These are phyloP conservation scores for Aspergillus homomorphus DNA, from an alignment of 495 filamentous ascomycete species.

Conservation along the genomic window DNA sequence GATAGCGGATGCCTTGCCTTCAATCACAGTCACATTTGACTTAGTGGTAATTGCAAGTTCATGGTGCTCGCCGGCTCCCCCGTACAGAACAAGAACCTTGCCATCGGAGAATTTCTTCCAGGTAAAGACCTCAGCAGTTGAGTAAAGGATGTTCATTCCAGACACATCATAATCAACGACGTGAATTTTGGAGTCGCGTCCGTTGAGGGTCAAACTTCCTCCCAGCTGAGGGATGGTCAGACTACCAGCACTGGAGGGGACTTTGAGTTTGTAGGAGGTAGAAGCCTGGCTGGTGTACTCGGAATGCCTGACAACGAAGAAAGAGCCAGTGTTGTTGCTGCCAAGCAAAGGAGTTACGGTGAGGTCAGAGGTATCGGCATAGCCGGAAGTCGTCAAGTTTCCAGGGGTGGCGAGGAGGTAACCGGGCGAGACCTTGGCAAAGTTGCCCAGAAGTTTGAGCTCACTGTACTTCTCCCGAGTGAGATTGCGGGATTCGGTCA, in stretches of 20 bases:
- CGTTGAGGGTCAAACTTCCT: constrained; percentile 59
- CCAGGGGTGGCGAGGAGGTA: constrained; percentile 56
- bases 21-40: constrained; percentile 42
- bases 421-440: constrained; percentile 63
- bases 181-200: constrained; percentile 72
- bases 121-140: constrained; percentile 72
- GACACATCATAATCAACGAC: constrained; percentile 71
- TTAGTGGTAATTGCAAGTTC: constrained; percentile 57
- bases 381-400: constrained; percentile 46
- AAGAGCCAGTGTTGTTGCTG: constrained; percentile 49
- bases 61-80: constrained; percentile 65
- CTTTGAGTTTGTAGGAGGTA: constrained; percentile 57
- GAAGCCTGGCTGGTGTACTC: constrained; percentile 55
- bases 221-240: constrained; percentile 63
- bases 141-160: constrained; percentile 65
- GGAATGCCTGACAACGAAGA: constrained; percentile 63
- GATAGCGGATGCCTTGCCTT: constrained; percentile 42
- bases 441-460: constrained; percentile 70
- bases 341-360: constrained; percentile 58
- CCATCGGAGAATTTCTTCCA: constrained; percentile 59
- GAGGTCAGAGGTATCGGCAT: constrained; percentile 48
- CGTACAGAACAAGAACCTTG: constrained; percentile 67
- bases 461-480: constrained; percentile 76
- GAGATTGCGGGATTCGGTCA: constrained; percentile 64
- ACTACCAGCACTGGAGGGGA: constrained; percentile 59